Conservation (phyloP, 1,284 basidiomycete genomes). For the Taiwanofungus camphoratus region DNA sequence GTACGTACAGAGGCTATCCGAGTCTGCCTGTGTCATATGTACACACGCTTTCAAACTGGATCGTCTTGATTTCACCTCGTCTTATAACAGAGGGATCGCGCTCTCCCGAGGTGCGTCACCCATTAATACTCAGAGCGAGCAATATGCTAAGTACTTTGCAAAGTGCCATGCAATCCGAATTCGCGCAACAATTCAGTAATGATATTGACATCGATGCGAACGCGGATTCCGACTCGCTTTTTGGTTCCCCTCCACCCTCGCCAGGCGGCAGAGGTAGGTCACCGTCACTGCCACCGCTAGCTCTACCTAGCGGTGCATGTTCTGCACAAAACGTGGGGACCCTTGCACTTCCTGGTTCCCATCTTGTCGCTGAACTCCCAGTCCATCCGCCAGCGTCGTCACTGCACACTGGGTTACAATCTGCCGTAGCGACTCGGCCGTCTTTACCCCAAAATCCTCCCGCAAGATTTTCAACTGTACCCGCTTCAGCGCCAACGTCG, state of each 20-base stretch:
- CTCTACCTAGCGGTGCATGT: slow-evolving; percentile 46
- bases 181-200: slow-evolving; percentile 4
- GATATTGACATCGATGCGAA: slow-evolving; percentile 26
- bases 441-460: not conserved
- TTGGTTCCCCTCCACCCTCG: slow-evolving; percentile 72
- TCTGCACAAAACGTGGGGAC: slow-evolving; percentile 81
- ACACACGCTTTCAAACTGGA: too few species aligned
- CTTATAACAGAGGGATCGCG: too few species aligned
- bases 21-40: too few species aligned
- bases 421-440: not conserved
- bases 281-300: slow-evolving; percentile 48
- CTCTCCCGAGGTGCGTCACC: too few species aligned
- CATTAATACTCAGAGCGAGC: too few species aligned
- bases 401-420: slow-evolving; percentile 16
- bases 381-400: slow-evolving; percentile 65
- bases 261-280: slow-evolving; percentile 66
- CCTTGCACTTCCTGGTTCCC: slow-evolving; percentile 93
- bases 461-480: slow-evolving; percentile 3
- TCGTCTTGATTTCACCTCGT: too few species aligned
- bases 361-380: slow-evolving; percentile 76
- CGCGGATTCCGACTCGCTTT: slow-evolving; percentile 66
- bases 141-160: too few species aligned
- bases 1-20: too few species aligned
- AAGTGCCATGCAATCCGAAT: slow-evolving; percentile 20
- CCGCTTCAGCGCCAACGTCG: slow-evolving; percentile 10